Base-by-base conservation (phyloP, 176 grass and related monocot species). In the Eragrostis curvula region DNA sequence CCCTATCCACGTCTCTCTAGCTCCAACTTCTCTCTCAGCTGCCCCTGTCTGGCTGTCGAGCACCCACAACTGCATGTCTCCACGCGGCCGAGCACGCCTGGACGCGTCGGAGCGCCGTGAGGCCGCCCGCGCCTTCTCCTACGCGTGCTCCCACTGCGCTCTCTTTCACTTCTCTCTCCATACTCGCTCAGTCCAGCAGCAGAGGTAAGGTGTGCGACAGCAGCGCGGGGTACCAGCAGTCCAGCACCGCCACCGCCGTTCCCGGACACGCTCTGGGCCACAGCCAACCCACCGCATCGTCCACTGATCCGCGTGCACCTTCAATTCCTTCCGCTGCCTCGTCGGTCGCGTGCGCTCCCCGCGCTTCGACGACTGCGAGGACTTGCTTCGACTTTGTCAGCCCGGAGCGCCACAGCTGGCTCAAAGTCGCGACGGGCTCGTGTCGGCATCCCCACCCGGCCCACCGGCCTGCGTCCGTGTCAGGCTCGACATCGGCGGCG, bases 401-500 rank as follows among this genome's bases (percentile, higher is more conserved):
- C 47, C 78, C 79, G 61, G 85, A 94, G 88, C 70, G 58, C 39
- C 12, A 14, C 40, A 82, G 79, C 63, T 94, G 91, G 91, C 46
- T 79, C 70, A 79, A 83, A n/a, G n/a, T n/a, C 21, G 63, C 76
- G 68, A 60, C 57, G 2, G 40, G 39, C 81, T 90, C 48, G 32
- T 30, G 21, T 40, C 59, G 28, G 83, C 81, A 27, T 64, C 58
- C 57, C 68, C 73, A 24, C 28, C 14, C 20, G 81, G 77, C 21
- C 81, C 70, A n/a, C n/a, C n/a, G n/a, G n/a, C n/a, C n/a, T n/a
- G n/a, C 8, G 27, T 90, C 52, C 82, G 73, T 14, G 85, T 94
- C 51, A 78, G 91, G 36, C 85, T 94, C 15, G 88, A 90, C 85
- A 76, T 88, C 79, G 85, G 91, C 29, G 88, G 85, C 21, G 78